Evolutionary conservation across 139 green algal genomes (phyloP).

Genomic region (Ettlia oleoabundans): DNA sequence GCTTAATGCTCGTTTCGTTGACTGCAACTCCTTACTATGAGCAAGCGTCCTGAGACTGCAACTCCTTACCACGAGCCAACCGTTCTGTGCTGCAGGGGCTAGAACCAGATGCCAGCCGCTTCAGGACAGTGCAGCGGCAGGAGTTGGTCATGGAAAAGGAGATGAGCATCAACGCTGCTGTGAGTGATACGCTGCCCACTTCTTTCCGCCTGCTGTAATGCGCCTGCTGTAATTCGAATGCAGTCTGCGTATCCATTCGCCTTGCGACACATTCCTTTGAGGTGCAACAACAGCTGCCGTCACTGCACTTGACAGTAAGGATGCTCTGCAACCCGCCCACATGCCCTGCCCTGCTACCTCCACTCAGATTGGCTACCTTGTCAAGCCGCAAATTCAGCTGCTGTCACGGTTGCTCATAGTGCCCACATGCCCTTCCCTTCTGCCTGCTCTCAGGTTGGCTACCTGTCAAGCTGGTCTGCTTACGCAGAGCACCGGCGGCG

Average conservation of each 20-base stretch:
- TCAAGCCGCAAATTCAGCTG: not conserved
- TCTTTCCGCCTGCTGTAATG: not conserved
- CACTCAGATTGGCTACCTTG: no score
- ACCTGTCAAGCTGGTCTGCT: not conserved
- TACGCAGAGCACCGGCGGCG: not conserved
- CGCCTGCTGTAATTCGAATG: no score
- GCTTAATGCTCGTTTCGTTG: not conserved
- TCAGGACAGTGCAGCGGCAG: not conserved
- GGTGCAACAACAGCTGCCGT: no score
- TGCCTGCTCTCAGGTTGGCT: constrained; percentile 8
- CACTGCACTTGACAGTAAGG: no score
- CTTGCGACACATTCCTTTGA: no score
- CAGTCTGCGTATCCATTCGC: no score
- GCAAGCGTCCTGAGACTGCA: not conserved
- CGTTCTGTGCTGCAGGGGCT: not conserved
- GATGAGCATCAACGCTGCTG: not conserved
- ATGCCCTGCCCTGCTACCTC: not conserved
- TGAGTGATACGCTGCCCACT: not conserved
- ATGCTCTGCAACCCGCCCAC: not conserved
- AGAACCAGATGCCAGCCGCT: not conserved
- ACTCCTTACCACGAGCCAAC: not conserved
- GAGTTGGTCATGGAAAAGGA: not conserved
- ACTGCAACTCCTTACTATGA: not conserved
- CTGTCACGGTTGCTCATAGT: not conserved
- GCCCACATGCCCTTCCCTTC: not conserved